Conservation (phyloP, 139 green algal genomes). For the Micractinium sp. region DNA sequence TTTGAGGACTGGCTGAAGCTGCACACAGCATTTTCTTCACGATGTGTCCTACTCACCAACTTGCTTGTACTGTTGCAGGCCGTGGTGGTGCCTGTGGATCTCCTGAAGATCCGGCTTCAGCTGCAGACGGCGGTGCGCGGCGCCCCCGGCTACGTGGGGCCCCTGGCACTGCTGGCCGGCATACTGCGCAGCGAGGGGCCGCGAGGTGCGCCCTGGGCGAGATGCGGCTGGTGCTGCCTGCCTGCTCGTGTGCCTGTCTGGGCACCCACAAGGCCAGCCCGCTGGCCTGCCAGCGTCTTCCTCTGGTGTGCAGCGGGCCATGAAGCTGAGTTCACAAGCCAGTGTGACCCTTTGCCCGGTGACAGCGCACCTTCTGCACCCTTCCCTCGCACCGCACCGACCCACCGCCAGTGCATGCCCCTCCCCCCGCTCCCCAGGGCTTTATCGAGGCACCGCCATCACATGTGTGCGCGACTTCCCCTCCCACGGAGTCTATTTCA, state of each 20-base stretch:
- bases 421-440: conserved; percentile 39
- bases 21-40: background rate
- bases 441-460: conserved; percentile 66
- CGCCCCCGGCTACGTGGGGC: conserved; percentile 55
- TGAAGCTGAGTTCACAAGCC: too few relatives aligned
- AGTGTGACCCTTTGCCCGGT: too few relatives aligned
- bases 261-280: background rate
- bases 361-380: too few relatives aligned
- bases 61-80: background rate
- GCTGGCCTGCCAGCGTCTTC: background rate
- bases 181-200: conserved; percentile 60
- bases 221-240: background rate
- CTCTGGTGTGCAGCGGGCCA: background rate
- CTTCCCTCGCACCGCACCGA: background rate
- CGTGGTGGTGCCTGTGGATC: conserved; percentile 61
- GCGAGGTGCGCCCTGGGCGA: conserved; percentile 24
- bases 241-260: background rate
- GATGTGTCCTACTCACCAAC: too few relatives aligned
- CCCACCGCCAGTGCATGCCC: background rate
- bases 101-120: conserved; percentile 82
- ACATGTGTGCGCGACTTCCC: conserved; percentile 69
- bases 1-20: too few relatives aligned
- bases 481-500: conserved; percentile 73
- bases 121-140: conserved; percentile 64
- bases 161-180: conserved; percentile 51